These are phyloP conservation scores for Ajuga chamaepitys DNA, from an alignment of 257 asterid species.

Conservation along the genomic window DNA sequence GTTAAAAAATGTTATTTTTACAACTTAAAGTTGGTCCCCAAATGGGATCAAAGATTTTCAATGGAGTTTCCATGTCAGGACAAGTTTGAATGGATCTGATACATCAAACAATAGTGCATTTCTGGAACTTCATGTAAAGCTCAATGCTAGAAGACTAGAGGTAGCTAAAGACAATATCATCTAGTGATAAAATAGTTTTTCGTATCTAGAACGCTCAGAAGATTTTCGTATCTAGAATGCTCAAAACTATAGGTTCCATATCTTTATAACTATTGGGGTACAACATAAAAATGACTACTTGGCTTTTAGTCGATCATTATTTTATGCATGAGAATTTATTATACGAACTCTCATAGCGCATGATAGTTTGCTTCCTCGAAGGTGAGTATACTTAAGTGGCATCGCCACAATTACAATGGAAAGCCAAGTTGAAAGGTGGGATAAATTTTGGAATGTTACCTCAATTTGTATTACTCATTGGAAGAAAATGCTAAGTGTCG, in stretches of 20 bases:
- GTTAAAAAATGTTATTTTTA: too few relatives aligned
- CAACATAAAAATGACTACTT: too few relatives aligned
- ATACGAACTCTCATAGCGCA: background rate
- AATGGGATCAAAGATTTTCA: too few relatives aligned
- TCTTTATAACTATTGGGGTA: background rate
- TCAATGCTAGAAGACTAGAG: background rate
- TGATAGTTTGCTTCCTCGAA: background rate
- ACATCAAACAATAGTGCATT: too few relatives aligned
- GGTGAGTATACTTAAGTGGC: background rate
- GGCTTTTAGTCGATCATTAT: background rate
- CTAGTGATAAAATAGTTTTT: background rate
- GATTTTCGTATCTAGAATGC: background rate
- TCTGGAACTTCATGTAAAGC: too few relatives aligned
- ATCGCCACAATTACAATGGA: background rate
- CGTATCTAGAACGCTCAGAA: too few relatives aligned
- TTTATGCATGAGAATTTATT: background rate
- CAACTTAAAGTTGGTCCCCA: too few relatives aligned
- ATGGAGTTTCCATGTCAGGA: too few relatives aligned
- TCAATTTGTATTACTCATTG: background rate
- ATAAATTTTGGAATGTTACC: background rate
- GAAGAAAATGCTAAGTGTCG: background rate
- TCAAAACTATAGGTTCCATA: background rate
- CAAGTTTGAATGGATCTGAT: too few relatives aligned
- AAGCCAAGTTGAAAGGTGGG: background rate
- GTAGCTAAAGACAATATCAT: background rate